A percentile compares a stretch with the other conserved stretches of the same genome.
Evolutionary conservation across 75 land plant genomes (phyloP).

Genomic region (Sequoia sempervirens): DNA sequence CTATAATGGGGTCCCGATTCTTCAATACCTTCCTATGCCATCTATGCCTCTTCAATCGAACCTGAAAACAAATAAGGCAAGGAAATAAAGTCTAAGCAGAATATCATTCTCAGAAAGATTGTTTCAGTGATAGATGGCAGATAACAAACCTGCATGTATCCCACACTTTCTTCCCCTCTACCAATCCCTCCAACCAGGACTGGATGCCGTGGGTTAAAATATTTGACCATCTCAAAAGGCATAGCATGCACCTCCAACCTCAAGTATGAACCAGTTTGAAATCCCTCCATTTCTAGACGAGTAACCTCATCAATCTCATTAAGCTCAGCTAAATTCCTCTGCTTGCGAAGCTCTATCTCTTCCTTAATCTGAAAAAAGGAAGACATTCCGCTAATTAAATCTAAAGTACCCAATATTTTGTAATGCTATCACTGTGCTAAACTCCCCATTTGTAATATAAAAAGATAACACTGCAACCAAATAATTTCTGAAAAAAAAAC

Average conservation of each 20-base stretch:
- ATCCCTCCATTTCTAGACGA: slow-evolving; percentile 85
- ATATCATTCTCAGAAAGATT: slow-evolving; percentile 9
- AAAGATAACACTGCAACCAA: not conserved
- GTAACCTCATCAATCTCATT: slow-evolving; percentile 81
- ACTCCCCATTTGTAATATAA: not conserved
- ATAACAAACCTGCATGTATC: slow-evolving; percentile 89
- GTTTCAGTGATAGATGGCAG: not conserved
- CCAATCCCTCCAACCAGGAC: slow-evolving; percentile 91
- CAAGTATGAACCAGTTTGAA: slow-evolving; percentile 74
- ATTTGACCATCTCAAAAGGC: slow-evolving; percentile 94
- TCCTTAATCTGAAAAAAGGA: slow-evolving; percentile 71
- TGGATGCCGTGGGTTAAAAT: slow-evolving; percentile 92
- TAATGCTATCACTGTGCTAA: not conserved
- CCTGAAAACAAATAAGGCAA: slow-evolving; percentile 28
- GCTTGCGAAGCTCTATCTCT: slow-evolving; percentile 81
- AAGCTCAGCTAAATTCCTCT: slow-evolving; percentile 83
- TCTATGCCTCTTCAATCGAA: slow-evolving; percentile 78
- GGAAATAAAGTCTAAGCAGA: not conserved
- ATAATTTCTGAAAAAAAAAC: not conserved
- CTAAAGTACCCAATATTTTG: not conserved
- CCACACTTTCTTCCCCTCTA: slow-evolving; percentile 83
- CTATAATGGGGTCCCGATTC: slow-evolving; percentile 85
- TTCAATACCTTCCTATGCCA: slow-evolving; percentile 96
- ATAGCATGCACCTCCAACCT: slow-evolving; percentile 83
- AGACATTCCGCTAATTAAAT: not conserved